Conservation (phyloP, 225 moss, liverwort and hornwort genomes). For the Polytrichum formosum region DNA sequence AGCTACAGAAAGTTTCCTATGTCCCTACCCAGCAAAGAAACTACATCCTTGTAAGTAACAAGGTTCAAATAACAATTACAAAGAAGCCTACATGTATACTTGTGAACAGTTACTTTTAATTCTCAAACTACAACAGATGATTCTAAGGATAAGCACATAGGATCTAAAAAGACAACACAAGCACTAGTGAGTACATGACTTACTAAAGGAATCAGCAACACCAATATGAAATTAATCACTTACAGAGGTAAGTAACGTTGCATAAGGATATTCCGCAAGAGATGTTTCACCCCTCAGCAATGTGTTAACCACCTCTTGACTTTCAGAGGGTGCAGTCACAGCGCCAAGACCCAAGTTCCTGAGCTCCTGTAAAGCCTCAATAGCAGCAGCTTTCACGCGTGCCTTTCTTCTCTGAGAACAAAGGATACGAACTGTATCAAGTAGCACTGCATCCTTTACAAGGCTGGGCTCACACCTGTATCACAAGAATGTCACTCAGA, state of each 20-base stretch:
- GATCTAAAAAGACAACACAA: too few relatives aligned
- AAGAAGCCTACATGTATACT: too few relatives aligned
- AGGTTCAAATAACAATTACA: too few relatives aligned
- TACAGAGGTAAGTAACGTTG: conserved; percentile 83
- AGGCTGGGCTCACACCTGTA: conserved; percentile 70
- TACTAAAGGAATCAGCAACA: not conserved
- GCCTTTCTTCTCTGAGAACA: conserved; percentile 58
- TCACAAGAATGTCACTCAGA: conserved; percentile 18
- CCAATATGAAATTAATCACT: conserved; percentile 29
- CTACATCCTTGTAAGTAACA: too few relatives aligned
- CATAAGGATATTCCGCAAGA: conserved; percentile 82
- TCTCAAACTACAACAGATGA: too few relatives aligned
- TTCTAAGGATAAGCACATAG: too few relatives aligned
- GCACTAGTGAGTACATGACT: not conserved
- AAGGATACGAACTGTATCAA: conserved; percentile 56
- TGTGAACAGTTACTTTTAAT: too few relatives aligned
- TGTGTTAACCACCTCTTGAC: conserved; percentile 36
- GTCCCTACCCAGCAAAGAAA: too few relatives aligned
- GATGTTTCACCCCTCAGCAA: conserved; percentile 65
- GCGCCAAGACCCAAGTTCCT: conserved; percentile 43
- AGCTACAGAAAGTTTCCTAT: too few relatives aligned
- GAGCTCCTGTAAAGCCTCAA: conserved; percentile 53
- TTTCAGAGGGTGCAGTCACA: conserved; percentile 23
- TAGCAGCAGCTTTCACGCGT: conserved; percentile 75
- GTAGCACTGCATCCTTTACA: conserved; percentile 53